Base-by-base conservation (phyloP, 768 basidiomycete species). In the Trametes maxima region DNA sequence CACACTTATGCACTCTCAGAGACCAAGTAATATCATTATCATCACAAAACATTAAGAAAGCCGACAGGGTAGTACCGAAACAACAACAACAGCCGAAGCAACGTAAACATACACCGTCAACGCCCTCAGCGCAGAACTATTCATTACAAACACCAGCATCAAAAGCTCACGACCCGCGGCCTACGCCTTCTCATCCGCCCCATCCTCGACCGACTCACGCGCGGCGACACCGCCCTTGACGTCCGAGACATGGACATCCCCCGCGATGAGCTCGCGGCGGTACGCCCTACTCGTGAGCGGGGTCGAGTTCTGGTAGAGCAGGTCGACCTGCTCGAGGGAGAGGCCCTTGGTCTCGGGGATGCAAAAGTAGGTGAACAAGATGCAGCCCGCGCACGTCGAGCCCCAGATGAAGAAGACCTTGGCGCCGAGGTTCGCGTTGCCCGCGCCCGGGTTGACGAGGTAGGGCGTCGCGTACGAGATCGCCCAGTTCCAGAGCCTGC, bases 351-450 rank as follows among this genome's bases (percentile, higher is more conserved):
- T 89, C 80, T 92, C 90, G 39, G 90, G 89, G 59, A 94, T 75
- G 75, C 83, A 88, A 79, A 92, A 87, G 80, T 85, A 92, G 12
- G 90, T 84, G 77, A 92, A 94, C 67, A 92, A 51, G 70, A 88
- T 73, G 72, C 86, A 89, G 68, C 85, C 82, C 47, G 81, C 72
- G 70, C 90, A 93, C 8, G 86, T 88, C 51, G 74, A 69, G 39
- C 81, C 82, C 92, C 92, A 94, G 73, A 94, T 82, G 80, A 93
- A 94, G 85, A 94, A 94, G 69, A 93, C 90, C 72, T 89, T 90
- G 45, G 80, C 79, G 54, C 82, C 78, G 37, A 92, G 84, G 63
- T 80, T 77, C 17, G 83, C 81, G 74, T 82, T 80, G 65, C 81
- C 81, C 3, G 69, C 54, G n/a, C 66, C 75, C 1, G 65, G 1